Percentiles rank a stretch among this genome's conserved stretches.
Evolutionary conservation across 805 yeast genomes (phyloP).

Genomic region (Nakazawaea ernobii): DNA sequence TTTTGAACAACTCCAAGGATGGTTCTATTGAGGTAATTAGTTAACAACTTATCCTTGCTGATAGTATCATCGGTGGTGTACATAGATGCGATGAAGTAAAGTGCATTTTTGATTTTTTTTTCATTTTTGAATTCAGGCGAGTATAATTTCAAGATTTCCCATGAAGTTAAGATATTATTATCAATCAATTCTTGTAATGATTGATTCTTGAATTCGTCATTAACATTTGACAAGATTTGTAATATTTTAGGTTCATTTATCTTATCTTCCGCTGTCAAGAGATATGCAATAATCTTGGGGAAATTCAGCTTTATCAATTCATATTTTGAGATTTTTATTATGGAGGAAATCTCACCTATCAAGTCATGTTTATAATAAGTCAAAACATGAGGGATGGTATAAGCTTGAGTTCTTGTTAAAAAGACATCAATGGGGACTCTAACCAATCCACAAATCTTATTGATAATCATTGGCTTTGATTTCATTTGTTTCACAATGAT

Average conservation of each 20-base stretch:
- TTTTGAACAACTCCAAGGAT: constrained; percentile 72
- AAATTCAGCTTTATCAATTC: constrained; percentile 44
- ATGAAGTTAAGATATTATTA: constrained; percentile 32
- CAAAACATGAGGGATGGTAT: constrained; percentile 72
- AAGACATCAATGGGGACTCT: constrained; percentile 59
- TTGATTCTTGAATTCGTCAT: constrained; percentile 36
- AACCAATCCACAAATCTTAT: constrained; percentile 57
- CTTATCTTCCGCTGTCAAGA: constrained; percentile 44
- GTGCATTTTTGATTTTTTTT: constrained; percentile 34
- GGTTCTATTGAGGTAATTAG: constrained; percentile 44
- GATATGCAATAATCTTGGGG: constrained; percentile 50
- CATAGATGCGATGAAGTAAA: constrained; percentile 24
- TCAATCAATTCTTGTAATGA: constrained; percentile 28
- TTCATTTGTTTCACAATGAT: constrained; percentile 50
- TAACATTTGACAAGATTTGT: constrained; percentile 46
- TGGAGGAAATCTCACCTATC: constrained; percentile 56
- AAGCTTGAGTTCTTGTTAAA: constrained; percentile 60
- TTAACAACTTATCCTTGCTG: constrained; percentile 26
- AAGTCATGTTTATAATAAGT: constrained; percentile 60
- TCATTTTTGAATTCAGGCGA: constrained; percentile 23
- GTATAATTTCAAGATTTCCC: constrained; percentile 40
- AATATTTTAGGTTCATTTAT: constrained; percentile 46
- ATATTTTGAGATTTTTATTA: constrained; percentile 37
- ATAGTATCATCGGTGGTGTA: constrained; percentile 19
- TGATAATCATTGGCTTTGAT: constrained; percentile 47